Evolutionary conservation across 305 asterid genomes (phyloP).

Genomic region (Fraxinus sp.): DNA sequence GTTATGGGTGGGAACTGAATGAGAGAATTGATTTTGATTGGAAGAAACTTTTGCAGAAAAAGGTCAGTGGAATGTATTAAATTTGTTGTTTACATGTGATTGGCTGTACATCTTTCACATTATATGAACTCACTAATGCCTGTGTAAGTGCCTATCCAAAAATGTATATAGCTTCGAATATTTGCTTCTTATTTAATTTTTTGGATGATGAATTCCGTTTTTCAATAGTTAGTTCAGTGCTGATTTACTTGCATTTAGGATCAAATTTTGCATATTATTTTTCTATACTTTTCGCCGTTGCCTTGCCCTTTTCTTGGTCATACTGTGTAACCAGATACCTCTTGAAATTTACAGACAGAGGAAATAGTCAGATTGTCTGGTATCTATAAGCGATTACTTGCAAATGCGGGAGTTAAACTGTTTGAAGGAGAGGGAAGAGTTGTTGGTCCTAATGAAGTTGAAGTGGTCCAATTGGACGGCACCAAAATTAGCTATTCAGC

Average conservation of each 20-base stretch:
- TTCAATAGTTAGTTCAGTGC: neutral
- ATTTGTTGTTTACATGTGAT: neutral
- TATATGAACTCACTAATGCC: neutral
- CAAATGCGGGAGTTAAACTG: constrained; percentile 88
- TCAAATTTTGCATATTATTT: neutral
- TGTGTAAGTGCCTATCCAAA: neutral
- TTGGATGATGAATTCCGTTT: neutral
- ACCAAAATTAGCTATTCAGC: constrained; percentile 87
- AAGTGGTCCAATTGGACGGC: constrained; percentile 86
- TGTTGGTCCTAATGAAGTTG: constrained; percentile 91
- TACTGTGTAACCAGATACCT: neutral
- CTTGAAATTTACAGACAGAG: constrained; percentile 59
- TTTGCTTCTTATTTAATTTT: neutral
- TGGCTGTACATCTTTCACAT: neutral
- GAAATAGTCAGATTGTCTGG: constrained; percentile 91
- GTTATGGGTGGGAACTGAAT: constrained; percentile 90
- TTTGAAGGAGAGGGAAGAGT: constrained; percentile 97
- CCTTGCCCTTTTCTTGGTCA: neutral
- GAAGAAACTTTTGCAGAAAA: constrained; percentile 93
- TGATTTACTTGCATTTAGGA: neutral
- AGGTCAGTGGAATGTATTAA: constrained; percentile 46
- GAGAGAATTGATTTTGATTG: constrained; percentile 78
- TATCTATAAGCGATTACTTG: constrained; percentile 79
- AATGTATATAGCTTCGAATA: neutral
- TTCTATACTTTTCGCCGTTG: neutral